Percentiles rank a stretch among this genome's conserved stretches.
These are phyloP conservation scores for Naganishia sp. DNA, from an alignment of 1,284 basidiomycete species.

Conservation along the genomic window DNA sequence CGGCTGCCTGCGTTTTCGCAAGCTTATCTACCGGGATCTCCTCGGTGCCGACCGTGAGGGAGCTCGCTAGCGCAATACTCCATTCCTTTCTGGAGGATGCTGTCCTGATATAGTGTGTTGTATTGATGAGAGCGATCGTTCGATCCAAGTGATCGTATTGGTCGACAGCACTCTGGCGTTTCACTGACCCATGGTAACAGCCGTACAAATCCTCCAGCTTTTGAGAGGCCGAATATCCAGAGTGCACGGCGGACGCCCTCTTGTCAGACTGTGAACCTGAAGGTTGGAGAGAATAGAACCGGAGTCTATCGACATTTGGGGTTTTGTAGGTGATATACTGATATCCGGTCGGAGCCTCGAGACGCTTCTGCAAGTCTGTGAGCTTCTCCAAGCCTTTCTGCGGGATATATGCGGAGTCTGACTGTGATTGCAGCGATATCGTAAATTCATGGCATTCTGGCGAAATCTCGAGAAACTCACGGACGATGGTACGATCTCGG, in stretches of 20 bases:
- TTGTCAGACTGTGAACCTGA: constrained; percentile 15
- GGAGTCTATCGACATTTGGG: constrained; percentile 33
- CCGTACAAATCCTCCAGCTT: constrained; percentile 5
- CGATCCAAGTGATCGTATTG: too few relatives aligned
- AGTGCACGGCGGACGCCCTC: too few relatives aligned
- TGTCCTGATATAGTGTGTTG: neutral
- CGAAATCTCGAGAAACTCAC: neutral
- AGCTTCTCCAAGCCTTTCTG: neutral
- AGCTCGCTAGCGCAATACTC: neutral
- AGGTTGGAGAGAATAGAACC: constrained; percentile 32
- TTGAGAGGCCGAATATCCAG: constrained; percentile 2
- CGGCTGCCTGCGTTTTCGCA: too few relatives aligned
- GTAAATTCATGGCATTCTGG: neutral
- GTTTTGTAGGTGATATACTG: constrained; percentile 31
- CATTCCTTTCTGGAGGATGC: constrained; percentile 4
- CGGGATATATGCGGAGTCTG: too few relatives aligned
- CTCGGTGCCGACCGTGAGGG: neutral
- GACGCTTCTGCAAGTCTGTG: neutral
- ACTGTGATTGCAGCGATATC: neutral
- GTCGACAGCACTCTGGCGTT: too few relatives aligned
- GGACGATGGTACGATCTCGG: neutral
- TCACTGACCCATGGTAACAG: neutral
- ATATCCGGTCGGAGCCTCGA: neutral
- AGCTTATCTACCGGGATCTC: too few relatives aligned
- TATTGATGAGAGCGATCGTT: constrained; percentile 21